Conservation (phyloP, 805 yeast species). For the Metschnikowia santaceciliae region DNA sequence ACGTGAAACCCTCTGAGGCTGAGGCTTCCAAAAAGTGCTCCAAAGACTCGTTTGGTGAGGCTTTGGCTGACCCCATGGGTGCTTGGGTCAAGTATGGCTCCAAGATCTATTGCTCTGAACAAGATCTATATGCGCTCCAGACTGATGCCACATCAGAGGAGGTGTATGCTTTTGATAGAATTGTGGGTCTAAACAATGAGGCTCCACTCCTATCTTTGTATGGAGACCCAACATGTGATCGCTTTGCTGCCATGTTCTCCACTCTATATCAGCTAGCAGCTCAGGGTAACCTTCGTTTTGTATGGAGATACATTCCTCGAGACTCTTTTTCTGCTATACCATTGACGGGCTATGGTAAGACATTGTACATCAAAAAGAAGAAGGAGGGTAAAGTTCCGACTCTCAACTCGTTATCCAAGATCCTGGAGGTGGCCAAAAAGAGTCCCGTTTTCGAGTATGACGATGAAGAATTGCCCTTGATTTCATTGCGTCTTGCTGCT, state of each 20-base stretch:
- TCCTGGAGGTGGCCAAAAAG: not conserved
- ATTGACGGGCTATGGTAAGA: constrained; percentile 61
- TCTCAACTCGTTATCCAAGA: not conserved
- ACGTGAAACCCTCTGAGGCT: constrained; percentile 24
- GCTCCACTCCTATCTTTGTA: constrained; percentile 61
- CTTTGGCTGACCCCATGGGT: constrained; percentile 18
- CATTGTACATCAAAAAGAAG: constrained; percentile 10
- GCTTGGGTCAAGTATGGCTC: constrained; percentile 54
- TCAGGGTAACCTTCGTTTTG: constrained; percentile 64
- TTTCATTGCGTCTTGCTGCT: constrained; percentile 10
- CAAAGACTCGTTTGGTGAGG: constrained; percentile 33
- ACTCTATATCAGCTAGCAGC: constrained; percentile 57
- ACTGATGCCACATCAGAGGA: constrained; percentile 27
- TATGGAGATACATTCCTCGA: constrained; percentile 71
- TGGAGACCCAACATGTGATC: constrained; percentile 53
- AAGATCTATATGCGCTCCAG: constrained; percentile 76
- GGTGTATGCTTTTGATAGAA: constrained; percentile 52
- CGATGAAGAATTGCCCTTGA: not conserved
- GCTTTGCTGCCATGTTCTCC: constrained; percentile 54
- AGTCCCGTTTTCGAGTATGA: constrained; percentile 6
- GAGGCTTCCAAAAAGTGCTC: constrained; percentile 21
- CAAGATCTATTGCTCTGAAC: constrained; percentile 57
- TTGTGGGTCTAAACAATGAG: constrained; percentile 48
- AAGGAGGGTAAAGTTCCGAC: not conserved
- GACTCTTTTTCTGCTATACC: constrained; percentile 11